phyloP scores from a whole-genome alignment of 2,329 filamentous ascomycete genomes.

The Fusarium kyushuense region DNA sequence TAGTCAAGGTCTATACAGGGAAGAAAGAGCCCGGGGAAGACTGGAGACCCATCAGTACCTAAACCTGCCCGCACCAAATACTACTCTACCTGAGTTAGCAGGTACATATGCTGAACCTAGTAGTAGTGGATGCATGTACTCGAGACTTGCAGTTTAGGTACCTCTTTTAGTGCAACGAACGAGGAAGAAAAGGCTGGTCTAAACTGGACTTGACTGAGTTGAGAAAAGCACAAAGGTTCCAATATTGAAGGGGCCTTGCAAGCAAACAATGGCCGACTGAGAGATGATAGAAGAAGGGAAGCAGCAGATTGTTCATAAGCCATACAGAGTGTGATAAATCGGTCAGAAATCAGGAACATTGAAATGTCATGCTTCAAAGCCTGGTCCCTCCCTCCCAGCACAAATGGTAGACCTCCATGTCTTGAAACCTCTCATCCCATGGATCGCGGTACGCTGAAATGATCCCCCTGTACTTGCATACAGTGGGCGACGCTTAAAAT shows the following conservation, averaged over 20 bases:
- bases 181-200: slow-evolving; percentile 1
- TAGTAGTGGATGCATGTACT: neutral
- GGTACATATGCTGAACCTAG: neutral
- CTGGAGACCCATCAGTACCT: slow-evolving; percentile 1
- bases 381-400: slow-evolving; percentile 6
- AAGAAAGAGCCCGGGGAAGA: slow-evolving; percentile 24
- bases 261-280: neutral
- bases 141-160: neutral
- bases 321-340: neutral
- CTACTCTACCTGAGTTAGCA: neutral
- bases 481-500: slow-evolving; percentile 7
- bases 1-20: slow-evolving; percentile 8
- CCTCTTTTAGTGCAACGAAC: neutral
- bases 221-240: neutral
- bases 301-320: neutral
- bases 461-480: slow-evolving; percentile 25
- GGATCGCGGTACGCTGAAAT: slow-evolving; percentile 20
- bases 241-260: neutral
- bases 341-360: slow-evolving; percentile 20
- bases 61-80: slow-evolving; percentile 3
- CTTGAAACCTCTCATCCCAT: slow-evolving; percentile 18
- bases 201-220: neutral
- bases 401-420: slow-evolving; percentile 20
- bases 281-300: neutral
- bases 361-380: slow-evolving; percentile 25